These are phyloP conservation scores for Stramenopiles sp. DNA, from an alignment of 352 stramenopile species.

Conservation along the genomic window DNA sequence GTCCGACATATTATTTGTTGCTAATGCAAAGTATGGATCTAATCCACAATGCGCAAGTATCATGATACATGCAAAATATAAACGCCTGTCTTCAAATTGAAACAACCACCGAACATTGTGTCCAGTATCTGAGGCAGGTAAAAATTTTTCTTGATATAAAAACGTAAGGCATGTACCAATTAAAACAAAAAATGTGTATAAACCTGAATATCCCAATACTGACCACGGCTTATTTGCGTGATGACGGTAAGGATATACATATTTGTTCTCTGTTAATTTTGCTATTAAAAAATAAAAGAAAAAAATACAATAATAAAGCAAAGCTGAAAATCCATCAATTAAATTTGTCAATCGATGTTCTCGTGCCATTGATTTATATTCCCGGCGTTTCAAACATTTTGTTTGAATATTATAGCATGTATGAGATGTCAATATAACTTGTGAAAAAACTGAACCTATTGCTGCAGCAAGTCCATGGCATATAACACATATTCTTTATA, in stretches of 20 bases:
- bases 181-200: background rate
- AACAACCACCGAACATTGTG: background rate
- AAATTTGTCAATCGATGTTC: slow-evolving; percentile 2
- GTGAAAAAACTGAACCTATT: background rate
- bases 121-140: background rate
- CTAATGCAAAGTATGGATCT: background rate
- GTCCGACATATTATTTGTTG: background rate
- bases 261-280: slow-evolving; percentile 1
- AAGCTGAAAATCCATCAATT: slow-evolving; percentile 1
- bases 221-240: background rate
- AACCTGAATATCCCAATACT: background rate
- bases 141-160: background rate
- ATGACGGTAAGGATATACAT: background rate
- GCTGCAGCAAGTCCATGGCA: background rate
- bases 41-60: background rate
- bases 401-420: background rate
- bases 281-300: background rate
- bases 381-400: background rate
- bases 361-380: background rate
- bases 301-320: background rate
- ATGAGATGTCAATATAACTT: background rate
- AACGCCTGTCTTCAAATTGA: background rate
- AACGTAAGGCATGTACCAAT: background rate
- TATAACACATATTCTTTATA: background rate
- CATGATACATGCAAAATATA: background rate